These are phyloP conservation scores for Penicillium aurantiogriseum DNA, from an alignment of 2,329 filamentous ascomycete genomes.

Conservation along the genomic window DNA sequence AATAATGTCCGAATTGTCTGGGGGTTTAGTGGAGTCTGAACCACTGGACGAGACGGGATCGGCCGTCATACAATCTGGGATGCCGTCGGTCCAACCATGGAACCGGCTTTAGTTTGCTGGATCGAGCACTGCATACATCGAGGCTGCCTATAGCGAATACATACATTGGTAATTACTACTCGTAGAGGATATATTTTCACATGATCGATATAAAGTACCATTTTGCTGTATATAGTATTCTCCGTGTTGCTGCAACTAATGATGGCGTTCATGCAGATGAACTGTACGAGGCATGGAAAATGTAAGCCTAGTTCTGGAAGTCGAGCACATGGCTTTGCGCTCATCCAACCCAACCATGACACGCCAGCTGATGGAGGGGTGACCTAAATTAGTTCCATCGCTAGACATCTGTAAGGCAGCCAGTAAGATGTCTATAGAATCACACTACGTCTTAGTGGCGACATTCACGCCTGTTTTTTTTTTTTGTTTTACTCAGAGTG, in stretches of 20 bases:
- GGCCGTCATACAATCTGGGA: slow-evolving; percentile 17
- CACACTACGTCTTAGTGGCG: slow-evolving; percentile 1
- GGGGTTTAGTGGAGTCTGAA: slow-evolving; percentile 24
- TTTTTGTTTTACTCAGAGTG: neutral
- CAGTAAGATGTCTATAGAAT: slow-evolving; percentile 6
- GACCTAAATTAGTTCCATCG: neutral
- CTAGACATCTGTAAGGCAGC: slow-evolving; percentile 9
- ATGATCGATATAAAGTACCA: neutral
- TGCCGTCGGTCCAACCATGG: slow-evolving; percentile 23
- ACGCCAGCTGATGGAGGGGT: slow-evolving; percentile 10
- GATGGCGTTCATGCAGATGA: slow-evolving; percentile 24
- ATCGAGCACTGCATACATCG: slow-evolving; percentile 3
- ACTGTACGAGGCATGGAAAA: slow-evolving; percentile 16
- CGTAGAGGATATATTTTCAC: neutral
- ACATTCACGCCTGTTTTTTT: neutral
- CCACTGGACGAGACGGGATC: slow-evolving; percentile 27
- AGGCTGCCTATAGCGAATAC: neutral
- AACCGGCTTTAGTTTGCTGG: slow-evolving; percentile 3
- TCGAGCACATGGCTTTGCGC: slow-evolving; percentile 22
- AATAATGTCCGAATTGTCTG: slow-evolving; percentile 9
- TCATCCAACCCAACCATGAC: slow-evolving; percentile 19
- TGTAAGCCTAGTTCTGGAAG: slow-evolving; percentile 20
- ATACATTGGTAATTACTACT: neutral
- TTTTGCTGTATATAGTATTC: neutral
- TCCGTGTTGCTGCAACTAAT: slow-evolving; percentile 11